These are phyloP conservation scores for Collariella sp. DNA, from an alignment of 495 filamentous ascomycete species.

Conservation along the genomic window DNA sequence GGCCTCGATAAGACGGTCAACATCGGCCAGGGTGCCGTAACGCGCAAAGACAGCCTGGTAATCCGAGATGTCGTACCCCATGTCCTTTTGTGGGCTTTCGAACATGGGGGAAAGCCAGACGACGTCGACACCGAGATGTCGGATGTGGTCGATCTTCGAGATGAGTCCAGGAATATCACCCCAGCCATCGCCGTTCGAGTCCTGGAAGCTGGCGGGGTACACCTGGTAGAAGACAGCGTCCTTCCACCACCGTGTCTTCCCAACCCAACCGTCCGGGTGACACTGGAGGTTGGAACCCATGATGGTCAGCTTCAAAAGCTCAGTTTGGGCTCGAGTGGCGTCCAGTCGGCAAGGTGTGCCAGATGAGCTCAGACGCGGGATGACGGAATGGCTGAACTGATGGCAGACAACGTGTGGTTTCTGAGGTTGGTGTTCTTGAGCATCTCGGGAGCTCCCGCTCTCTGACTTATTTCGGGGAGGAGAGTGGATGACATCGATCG, in stretches of 20 bases:
- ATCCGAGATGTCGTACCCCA: constrained; percentile 63
- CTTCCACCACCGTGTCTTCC: constrained; percentile 20
- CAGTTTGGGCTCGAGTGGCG: no score
- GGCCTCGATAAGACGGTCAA: constrained; percentile 53
- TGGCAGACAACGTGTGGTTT: not conserved
- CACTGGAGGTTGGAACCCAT: not conserved
- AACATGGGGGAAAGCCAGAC: constrained; percentile 64
- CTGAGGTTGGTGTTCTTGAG: no score
- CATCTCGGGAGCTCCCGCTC: no score
- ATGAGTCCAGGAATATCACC: constrained; percentile 62
- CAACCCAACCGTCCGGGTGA: constrained; percentile 6
- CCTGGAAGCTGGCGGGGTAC: constrained; percentile 58
- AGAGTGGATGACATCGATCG: no score
- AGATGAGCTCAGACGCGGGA: no score
- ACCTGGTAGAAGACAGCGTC: constrained; percentile 44
- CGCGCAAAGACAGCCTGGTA: constrained; percentile 52
- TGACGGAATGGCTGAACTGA: no score
- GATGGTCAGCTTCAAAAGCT: not conserved
- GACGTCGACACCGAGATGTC: constrained; percentile 53
- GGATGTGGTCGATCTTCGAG: constrained; percentile 56
- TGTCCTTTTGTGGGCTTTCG: constrained; percentile 55
- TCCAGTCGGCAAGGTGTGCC: no score
- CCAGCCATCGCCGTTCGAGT: constrained; percentile 58
- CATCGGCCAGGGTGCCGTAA: constrained; percentile 59
- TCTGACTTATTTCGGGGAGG: no score